These are phyloP conservation scores for Cruciata laevipes DNA, from an alignment of 257 asterid species.

Conservation along the genomic window DNA sequence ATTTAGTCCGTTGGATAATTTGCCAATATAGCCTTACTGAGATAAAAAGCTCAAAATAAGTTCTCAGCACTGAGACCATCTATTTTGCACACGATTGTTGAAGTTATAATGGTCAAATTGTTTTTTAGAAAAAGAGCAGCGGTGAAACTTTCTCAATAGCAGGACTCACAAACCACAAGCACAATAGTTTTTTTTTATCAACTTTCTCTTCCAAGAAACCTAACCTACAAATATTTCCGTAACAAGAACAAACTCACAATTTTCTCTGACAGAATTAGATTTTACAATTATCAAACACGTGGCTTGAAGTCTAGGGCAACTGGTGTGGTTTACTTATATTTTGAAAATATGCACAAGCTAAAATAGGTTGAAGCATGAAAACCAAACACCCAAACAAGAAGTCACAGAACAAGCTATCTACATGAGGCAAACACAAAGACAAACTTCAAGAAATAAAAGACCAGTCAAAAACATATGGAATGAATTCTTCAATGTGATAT, in stretches of 20 bases:
- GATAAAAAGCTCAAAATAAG: background rate
- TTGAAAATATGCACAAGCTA: background rate
- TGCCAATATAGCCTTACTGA: background rate
- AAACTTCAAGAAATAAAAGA: background rate
- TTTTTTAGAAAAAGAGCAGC: background rate
- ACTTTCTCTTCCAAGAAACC: background rate
- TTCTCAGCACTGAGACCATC: background rate
- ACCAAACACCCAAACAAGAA: background rate
- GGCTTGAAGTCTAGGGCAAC: too few relatives aligned
- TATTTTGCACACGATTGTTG: background rate
- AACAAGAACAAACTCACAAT: too few relatives aligned
- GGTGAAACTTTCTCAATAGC: background rate
- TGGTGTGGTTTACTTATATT: background rate
- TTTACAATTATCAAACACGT: too few relatives aligned
- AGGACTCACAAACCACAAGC: too few relatives aligned
- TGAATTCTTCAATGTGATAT: background rate
- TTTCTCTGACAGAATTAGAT: too few relatives aligned
- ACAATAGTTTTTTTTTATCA: too few relatives aligned
- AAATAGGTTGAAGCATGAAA: background rate
- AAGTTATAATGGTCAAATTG: background rate
- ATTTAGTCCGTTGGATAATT: background rate
- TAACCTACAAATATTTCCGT: background rate
- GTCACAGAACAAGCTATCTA: too few relatives aligned
- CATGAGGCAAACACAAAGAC: too few relatives aligned
- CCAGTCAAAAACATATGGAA: background rate